Conservation (phyloP, 169 alveolate species). For the Plasmodium relictum region DNA sequence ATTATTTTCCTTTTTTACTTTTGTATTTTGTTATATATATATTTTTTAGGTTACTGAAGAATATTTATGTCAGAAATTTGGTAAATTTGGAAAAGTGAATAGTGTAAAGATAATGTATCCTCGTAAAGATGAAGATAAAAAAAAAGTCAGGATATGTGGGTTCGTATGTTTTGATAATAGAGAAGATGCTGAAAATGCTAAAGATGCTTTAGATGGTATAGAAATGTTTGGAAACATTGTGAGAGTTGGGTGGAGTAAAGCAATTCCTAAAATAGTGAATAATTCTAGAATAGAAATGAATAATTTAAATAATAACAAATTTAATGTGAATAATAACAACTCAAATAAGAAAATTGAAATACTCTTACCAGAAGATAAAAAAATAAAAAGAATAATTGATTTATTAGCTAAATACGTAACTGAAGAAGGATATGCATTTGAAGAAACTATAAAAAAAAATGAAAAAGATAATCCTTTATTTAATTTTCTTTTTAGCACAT, state of each 20-base stretch:
- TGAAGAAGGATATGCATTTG: slow-evolving; percentile 77
- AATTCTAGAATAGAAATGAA: slow-evolving; percentile 18
- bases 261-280: slow-evolving; percentile 45
- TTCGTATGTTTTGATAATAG: slow-evolving; percentile 87
- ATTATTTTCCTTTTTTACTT: too few relatives aligned
- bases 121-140: slow-evolving; percentile 88
- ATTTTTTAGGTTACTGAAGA: slow-evolving; percentile 88
- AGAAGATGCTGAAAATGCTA: slow-evolving; percentile 88
- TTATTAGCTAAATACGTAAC: slow-evolving; percentile 83
- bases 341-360: slow-evolving; percentile 77
- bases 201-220: slow-evolving; percentile 84
- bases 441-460: slow-evolving; percentile 59
- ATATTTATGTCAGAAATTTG: slow-evolving; percentile 85
- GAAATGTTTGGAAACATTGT: slow-evolving; percentile 86
- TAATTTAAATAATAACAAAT: slow-evolving; percentile 18
- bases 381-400: slow-evolving; percentile 79
- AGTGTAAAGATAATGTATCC: slow-evolving; percentile 90
- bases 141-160: slow-evolving; percentile 86
- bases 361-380: slow-evolving; percentile 80
- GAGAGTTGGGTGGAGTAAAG: slow-evolving; percentile 85
- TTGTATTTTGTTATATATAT: not conserved
- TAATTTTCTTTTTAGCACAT: slow-evolving; percentile 51
- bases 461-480: slow-evolving; percentile 59
- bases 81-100: slow-evolving; percentile 88
- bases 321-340: not conserved